A percentile compares a stretch with the other conserved stretches of the same genome.
These are phyloP conservation scores for Hypoxylon sp. DNA, from an alignment of 2,329 filamentous ascomycete species.

Conservation along the genomic window DNA sequence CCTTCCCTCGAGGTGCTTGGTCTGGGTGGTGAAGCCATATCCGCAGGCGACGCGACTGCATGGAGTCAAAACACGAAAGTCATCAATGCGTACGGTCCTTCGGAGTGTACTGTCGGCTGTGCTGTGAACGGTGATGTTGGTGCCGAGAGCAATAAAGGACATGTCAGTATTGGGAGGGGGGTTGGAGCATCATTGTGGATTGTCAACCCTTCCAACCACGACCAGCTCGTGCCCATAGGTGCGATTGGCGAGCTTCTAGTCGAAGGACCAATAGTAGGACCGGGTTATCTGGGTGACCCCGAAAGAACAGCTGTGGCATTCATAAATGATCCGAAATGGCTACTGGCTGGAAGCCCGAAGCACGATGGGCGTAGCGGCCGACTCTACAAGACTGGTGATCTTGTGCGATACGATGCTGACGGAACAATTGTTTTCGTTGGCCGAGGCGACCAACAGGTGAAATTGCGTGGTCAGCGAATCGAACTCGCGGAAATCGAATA, in stretches of 20 bases:
- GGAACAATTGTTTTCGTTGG: conserved; percentile 66
- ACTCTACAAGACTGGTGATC: conserved; percentile 68
- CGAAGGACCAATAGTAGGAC: conserved; percentile 67
- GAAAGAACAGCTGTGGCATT: conserved; percentile 67
- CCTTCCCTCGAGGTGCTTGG: conserved; percentile 57
- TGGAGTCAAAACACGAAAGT: conserved; percentile 59
- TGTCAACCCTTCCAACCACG: conserved; percentile 57
- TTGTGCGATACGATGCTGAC: conserved; percentile 63
- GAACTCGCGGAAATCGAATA: conserved; percentile 66
- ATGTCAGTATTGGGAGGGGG: conserved; percentile 58
- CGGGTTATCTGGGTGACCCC: conserved; percentile 67
- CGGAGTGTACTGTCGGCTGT: conserved; percentile 63
- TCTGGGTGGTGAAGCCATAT: conserved; percentile 63
- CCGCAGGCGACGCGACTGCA: conserved; percentile 56
- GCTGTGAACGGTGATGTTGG: conserved; percentile 57
- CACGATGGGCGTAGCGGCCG: conserved; percentile 52
- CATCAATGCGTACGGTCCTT: conserved; percentile 62
- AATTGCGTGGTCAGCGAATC: conserved; percentile 71
- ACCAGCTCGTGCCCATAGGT: conserved; percentile 58
- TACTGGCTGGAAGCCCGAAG: conserved; percentile 50
- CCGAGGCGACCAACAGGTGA: conserved; percentile 73
- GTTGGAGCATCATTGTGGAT: conserved; percentile 61
- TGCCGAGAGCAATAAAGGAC: conserved; percentile 44
- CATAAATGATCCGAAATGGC: conserved; percentile 63
- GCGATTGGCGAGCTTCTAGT: conserved; percentile 62